These are phyloP conservation scores for Lactarius hengduanensis DNA, from an alignment of 768 basidiomycete genomes.

Conservation along the genomic window DNA sequence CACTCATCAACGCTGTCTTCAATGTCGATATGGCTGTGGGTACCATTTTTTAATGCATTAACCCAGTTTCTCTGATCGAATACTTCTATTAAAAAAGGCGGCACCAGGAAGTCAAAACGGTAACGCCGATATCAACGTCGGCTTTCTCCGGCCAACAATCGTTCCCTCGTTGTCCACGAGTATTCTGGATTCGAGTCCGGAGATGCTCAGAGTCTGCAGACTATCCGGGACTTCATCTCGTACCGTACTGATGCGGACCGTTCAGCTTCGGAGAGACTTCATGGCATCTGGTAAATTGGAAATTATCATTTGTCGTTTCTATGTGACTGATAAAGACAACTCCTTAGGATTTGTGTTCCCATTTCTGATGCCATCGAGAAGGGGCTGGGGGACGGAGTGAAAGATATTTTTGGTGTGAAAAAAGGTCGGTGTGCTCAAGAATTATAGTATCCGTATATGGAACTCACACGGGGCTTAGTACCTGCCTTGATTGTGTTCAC, in stretches of 20 bases:
- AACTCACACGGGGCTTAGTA: conserved; percentile 3
- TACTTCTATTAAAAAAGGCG: neutral
- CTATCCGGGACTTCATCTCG: neutral
- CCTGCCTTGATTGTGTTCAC: conserved; percentile 14
- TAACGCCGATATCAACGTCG: neutral
- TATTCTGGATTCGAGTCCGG: conserved; percentile 1
- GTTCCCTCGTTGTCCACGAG: conserved; percentile 1
- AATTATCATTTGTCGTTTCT: neutral
- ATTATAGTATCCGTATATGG: neutral
- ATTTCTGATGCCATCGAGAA: too few species aligned
- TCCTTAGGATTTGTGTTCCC: conserved; percentile 12
- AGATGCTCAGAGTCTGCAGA: neutral
- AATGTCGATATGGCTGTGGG: conserved; percentile 10
- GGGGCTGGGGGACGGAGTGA: too few species aligned
- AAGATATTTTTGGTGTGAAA: too few species aligned
- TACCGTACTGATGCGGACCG: neutral
- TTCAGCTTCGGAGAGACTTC: conserved; percentile 8
- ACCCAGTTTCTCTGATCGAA: too few species aligned
- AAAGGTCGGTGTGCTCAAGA: too few species aligned
- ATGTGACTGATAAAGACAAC: conserved; percentile 2
- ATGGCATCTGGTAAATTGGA: conserved; percentile 17
- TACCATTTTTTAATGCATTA: neutral
- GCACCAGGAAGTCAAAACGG: neutral
- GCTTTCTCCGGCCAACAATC: neutral
- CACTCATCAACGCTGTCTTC: conserved; percentile 7